These are phyloP conservation scores for Suillus placidus DNA, from an alignment of 768 basidiomycete species.

Conservation along the genomic window DNA sequence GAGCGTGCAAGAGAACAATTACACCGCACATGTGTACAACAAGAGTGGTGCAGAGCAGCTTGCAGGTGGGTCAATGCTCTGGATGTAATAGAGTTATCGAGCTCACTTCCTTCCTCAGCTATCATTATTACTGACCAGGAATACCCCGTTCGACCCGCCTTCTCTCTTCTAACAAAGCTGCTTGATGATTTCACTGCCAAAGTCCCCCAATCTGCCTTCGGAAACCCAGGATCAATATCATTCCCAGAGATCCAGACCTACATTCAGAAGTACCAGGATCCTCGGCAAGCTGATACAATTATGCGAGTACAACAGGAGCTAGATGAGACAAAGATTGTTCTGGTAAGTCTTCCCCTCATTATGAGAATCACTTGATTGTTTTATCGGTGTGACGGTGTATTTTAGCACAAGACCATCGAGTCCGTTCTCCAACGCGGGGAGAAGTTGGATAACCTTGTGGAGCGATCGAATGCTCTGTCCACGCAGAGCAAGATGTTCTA, in stretches of 20 bases:
- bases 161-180: conserved; percentile 90
- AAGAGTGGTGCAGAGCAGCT: conserved; percentile 84
- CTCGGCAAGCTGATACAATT: conserved; percentile 94
- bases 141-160: conserved; percentile 95
- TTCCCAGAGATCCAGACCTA: conserved; percentile 80
- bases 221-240: conserved; percentile 65
- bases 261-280: conserved; percentile 94
- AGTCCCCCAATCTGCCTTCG: conserved; percentile 71
- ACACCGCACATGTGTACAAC: conserved; percentile 93
- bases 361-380: neutral
- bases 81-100: conserved; percentile 2
- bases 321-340: conserved; percentile 98
- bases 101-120: conserved; percentile 45
- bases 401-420: conserved; percentile 98
- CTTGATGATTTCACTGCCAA: conserved; percentile 89
- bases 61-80: conserved; percentile 58
- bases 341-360: conserved; percentile 57
- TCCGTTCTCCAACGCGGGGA: conserved; percentile 95
- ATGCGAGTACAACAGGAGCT: conserved; percentile 98
- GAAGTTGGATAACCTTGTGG: conserved; percentile 94
- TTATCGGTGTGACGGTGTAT: conserved; percentile 7
- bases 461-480: conserved; percentile 87
- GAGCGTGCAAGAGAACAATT: conserved; percentile 91
- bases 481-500: conserved; percentile 98
- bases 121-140: conserved; percentile 95